phyloP scores from a whole-genome alignment of 768 basidiomycete genomes.

The Russula sp. region DNA sequence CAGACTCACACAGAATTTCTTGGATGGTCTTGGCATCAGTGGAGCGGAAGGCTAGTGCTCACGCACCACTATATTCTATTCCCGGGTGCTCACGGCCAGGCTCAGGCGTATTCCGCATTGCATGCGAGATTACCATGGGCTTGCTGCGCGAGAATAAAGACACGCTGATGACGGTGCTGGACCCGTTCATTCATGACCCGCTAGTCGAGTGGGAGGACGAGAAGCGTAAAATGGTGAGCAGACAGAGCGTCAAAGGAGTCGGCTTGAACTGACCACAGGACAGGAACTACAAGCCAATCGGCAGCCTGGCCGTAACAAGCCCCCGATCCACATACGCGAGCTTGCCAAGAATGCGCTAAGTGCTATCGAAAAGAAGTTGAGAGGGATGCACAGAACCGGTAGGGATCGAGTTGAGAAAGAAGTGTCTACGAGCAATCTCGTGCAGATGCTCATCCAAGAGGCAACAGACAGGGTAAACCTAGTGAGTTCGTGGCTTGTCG shows the following conservation, averaged over 20 bases:
- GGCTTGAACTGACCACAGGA: not conserved
- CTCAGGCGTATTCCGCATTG: slow-evolving; percentile 79
- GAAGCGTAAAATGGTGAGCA: slow-evolving; percentile 54
- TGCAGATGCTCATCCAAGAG: slow-evolving; percentile 87
- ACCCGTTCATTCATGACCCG: slow-evolving; percentile 96
- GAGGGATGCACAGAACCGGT: slow-evolving; percentile 53
- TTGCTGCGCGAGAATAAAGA: slow-evolving; percentile 88
- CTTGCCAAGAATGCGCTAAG: slow-evolving; percentile 72
- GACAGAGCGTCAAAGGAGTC: not conserved
- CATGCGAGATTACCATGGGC: slow-evolving; percentile 86
- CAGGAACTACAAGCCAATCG: slow-evolving; percentile 24
- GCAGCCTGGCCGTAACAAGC: slow-evolving; percentile 11
- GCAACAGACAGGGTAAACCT: slow-evolving; percentile 71
- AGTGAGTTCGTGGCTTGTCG: slow-evolving; percentile 35
- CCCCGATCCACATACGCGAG: slow-evolving; percentile 45
- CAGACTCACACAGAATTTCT: slow-evolving; percentile 86
- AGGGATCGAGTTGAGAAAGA: slow-evolving; percentile 34
- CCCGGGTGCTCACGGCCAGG: not conserved
- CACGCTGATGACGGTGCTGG: slow-evolving; percentile 89
- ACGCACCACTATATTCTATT: not conserved
- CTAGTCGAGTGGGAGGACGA: slow-evolving; percentile 93
- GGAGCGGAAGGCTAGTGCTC: slow-evolving; percentile 73
- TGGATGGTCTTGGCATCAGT: slow-evolving; percentile 88
- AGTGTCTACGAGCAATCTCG: slow-evolving; percentile 77
- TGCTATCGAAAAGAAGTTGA: slow-evolving; percentile 80